Conservation (phyloP, 768 basidiomycete genomes). For the Leccinellum luteum region DNA sequence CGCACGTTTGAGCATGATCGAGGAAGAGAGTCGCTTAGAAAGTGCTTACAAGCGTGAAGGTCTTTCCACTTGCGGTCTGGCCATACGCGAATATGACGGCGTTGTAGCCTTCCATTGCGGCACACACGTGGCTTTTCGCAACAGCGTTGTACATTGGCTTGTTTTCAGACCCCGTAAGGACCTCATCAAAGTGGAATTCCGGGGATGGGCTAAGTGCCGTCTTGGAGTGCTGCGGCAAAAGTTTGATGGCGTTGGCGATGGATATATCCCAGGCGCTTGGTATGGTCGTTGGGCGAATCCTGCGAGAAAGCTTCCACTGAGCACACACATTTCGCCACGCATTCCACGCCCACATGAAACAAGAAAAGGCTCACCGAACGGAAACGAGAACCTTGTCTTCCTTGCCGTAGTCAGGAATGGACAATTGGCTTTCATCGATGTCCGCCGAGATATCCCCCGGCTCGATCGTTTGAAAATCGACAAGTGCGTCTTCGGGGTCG, state of each 20-base stretch:
- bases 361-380: slow-evolving; percentile 50
- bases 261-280: slow-evolving; percentile 57
- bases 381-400: slow-evolving; percentile 88
- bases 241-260: slow-evolving; percentile 52
- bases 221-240: slow-evolving; percentile 56
- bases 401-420: slow-evolving; percentile 54
- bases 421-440: slow-evolving; percentile 55
- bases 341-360: not conserved
- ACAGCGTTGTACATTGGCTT: slow-evolving; percentile 76
- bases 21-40: slow-evolving; percentile 28
- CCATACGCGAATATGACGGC: slow-evolving; percentile 93
- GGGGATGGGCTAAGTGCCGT: slow-evolving; percentile 37
- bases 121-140: slow-evolving; percentile 75
- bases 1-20: slow-evolving; percentile 19
- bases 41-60: slow-evolving; percentile 54
- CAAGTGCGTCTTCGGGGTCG: slow-evolving; percentile 72
- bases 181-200: slow-evolving; percentile 69
- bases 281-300: slow-evolving; percentile 58
- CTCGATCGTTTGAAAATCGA: slow-evolving; percentile 74
- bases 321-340: not conserved
- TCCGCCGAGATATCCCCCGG: slow-evolving; percentile 66
- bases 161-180: slow-evolving; percentile 77
- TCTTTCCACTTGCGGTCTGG: slow-evolving; percentile 83
- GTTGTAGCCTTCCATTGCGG: slow-evolving; percentile 97
- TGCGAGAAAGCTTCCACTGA: slow-evolving; percentile 27